Base-by-base conservation (phyloP, 148 eudicot genomes). In the Rhododendron mucronatum region DNA sequence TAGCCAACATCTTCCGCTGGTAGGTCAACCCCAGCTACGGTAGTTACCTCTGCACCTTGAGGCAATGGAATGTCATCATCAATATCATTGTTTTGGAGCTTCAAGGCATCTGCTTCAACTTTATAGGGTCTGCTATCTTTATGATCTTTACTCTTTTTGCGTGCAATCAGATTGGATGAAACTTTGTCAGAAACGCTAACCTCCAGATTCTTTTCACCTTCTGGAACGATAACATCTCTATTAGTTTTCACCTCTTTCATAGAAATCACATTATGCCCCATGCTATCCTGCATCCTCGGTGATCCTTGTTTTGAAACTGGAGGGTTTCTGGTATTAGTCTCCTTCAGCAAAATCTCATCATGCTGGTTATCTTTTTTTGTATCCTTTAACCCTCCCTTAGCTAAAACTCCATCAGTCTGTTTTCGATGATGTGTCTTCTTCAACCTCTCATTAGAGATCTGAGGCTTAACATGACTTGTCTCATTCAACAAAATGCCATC, bases 1-100 rank as follows among this genome's bases (percentile, higher is more conserved):
- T 93, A 87, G 7, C 99, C 99, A 83, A 85, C 92, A 87, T 95
- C 98, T 87, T 93, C 92, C 41, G 91, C 90, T 71, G 75, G 90
- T 41, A 97, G 84, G 26, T 93, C 94, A 85, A 92, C 88, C 44
- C 91, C 95, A 89, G 89, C 90, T 39, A 97, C 89, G 82, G 78
- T 92, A 33, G 91, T 84, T 85, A 95, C 47, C 90, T 90, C 88
- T 59, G 87, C 87, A 35, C 98, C 99, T 67, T 86, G 84, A 59
- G 99, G 98, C 89, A 95, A 86, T 85, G 81, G 81, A 61, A 93
- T 85, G 37, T 92, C 90, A 45, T 84, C 82, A 67, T 3, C 88
- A 78, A 33, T 37, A 44, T 87, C 86, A 10, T 67, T 67, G 39
- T 41, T 61, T 18, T 67, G 87, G 73, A 33, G 74, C 14, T 81